A percentile compares a stretch with the other conserved stretches of the same genome.
Evolutionary conservation across 2,329 filamentous ascomycete genomes (phyloP).

Genomic region (Fusarium gaditjirri): DNA sequence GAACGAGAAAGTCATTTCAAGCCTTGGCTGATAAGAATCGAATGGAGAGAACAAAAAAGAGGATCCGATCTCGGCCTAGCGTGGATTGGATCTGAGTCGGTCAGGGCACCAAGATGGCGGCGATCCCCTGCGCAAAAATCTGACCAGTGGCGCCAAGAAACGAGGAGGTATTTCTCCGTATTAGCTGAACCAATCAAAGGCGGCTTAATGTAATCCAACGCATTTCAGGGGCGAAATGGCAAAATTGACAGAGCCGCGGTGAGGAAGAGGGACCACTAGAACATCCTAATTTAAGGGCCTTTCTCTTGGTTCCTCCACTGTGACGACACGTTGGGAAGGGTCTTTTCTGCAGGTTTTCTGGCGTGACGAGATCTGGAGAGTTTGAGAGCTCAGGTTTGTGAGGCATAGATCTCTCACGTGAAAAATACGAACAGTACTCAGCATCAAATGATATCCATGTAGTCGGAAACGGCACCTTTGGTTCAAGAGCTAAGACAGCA

Average conservation of each 20-base stretch:
- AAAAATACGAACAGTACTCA: slow-evolving; percentile 11
- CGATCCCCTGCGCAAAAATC: slow-evolving; percentile 39
- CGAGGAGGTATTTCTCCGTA: slow-evolving; percentile 38
- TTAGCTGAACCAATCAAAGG: slow-evolving; percentile 36
- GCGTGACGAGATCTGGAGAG: slow-evolving; percentile 4
- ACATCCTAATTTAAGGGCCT: slow-evolving; percentile 31
- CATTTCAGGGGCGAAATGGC: slow-evolving; percentile 40
- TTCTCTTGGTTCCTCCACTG: slow-evolving; percentile 22
- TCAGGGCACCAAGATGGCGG: slow-evolving; percentile 26
- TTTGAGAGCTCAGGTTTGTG: neutral
- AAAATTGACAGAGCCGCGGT: slow-evolving; percentile 44
- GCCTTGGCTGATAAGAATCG: slow-evolving; percentile 15
- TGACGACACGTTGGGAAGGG: slow-evolving; percentile 34
- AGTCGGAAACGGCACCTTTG: slow-evolving; percentile 38
- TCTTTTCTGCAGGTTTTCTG: slow-evolving; percentile 1
- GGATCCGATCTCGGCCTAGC: slow-evolving; percentile 44
- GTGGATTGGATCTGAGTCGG: slow-evolving; percentile 41
- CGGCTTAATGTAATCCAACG: slow-evolving; percentile 44
- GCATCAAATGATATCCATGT: slow-evolving; percentile 10
- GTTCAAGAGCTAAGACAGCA: slow-evolving; percentile 24
- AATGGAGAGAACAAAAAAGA: slow-evolving; percentile 35
- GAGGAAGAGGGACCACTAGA: slow-evolving; percentile 35
- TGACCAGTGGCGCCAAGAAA: slow-evolving; percentile 36
- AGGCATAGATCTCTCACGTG: slow-evolving; percentile 5
- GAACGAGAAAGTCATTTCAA: neutral